Conservation (phyloP, 176 grass and related monocot species). For the Oryza nivara region DNA sequence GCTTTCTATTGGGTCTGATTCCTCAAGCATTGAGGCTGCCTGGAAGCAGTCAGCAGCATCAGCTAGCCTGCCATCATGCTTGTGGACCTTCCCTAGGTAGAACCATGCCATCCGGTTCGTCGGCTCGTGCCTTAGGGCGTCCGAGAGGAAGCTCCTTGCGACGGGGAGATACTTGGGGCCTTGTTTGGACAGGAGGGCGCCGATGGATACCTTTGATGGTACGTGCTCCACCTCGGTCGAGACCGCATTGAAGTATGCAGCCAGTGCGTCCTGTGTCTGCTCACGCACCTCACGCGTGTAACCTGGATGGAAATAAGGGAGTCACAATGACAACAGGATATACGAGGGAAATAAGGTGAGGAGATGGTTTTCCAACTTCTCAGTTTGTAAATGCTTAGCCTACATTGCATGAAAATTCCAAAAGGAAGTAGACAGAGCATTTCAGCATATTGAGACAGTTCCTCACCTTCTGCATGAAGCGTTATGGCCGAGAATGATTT, state of each 20-base stretch:
- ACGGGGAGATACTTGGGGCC: slow-evolving; percentile 73
- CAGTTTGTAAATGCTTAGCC: neutral
- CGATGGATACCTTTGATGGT: slow-evolving; percentile 79
- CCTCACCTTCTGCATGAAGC: slow-evolving; percentile 75
- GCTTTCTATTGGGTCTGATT: slow-evolving; percentile 85
- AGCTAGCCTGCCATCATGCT: slow-evolving; percentile 65
- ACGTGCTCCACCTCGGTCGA: slow-evolving; percentile 73
- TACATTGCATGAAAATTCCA: slow-evolving; percentile 6
- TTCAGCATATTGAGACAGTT: neutral
- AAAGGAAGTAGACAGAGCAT: slow-evolving; percentile 4
- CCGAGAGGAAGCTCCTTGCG: slow-evolving; percentile 85
- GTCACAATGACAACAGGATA: neutral
- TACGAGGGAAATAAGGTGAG: neutral
- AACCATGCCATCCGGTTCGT: slow-evolving; percentile 87
- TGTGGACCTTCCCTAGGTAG: slow-evolving; percentile 89
- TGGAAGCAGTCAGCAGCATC: slow-evolving; percentile 96
- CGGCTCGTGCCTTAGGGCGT: slow-evolving; percentile 77
- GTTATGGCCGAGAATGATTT: slow-evolving; percentile 72
- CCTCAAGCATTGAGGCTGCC: slow-evolving; percentile 80
- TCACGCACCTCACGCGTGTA: slow-evolving; percentile 58
- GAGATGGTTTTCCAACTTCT: neutral
- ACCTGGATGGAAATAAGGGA: slow-evolving; percentile 47
- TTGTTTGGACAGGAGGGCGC: slow-evolving; percentile 66
- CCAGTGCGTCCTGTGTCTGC: slow-evolving; percentile 52
- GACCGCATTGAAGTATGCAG: slow-evolving; percentile 67